Conservation (phyloP, 768 basidiomycete species). For the Podaxis sp. region DNA sequence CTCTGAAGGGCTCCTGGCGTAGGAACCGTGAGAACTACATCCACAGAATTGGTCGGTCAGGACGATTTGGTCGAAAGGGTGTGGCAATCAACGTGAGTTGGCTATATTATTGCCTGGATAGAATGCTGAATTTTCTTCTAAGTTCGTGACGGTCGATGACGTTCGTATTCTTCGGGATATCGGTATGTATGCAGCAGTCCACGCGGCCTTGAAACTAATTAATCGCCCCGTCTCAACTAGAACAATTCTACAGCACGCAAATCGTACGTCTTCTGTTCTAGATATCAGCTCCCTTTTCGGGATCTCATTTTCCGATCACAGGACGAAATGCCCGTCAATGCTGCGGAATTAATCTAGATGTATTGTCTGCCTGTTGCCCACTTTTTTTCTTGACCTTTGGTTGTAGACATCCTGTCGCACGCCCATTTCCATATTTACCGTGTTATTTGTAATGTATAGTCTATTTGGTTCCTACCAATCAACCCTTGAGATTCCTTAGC, state of each 20-base stretch:
- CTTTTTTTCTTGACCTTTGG: slow-evolving; percentile 1
- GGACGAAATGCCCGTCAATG: slow-evolving; percentile 99
- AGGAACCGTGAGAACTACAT: slow-evolving; percentile 99
- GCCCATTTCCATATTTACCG: slow-evolving; percentile 1
- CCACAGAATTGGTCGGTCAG: slow-evolving; percentile 98
- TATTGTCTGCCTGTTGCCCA: background rate
- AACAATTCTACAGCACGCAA: slow-evolving; percentile 96
- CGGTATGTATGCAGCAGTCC: slow-evolving; percentile 44
- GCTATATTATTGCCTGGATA: background rate
- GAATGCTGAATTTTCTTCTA: slow-evolving; percentile 26
- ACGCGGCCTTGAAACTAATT: slow-evolving; percentile 8
- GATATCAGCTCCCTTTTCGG: slow-evolving; percentile 6
- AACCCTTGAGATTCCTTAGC: background rate
- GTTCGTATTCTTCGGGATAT: slow-evolving; percentile 97
- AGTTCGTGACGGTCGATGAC: slow-evolving; percentile 92
- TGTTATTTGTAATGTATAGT: slow-evolving; percentile 13
- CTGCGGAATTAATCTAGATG: slow-evolving; percentile 87
- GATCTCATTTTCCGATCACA: slow-evolving; percentile 29
- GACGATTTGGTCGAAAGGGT: slow-evolving; percentile 98
- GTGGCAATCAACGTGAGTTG: slow-evolving; percentile 93
- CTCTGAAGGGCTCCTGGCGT: background rate
- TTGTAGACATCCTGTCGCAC: background rate
- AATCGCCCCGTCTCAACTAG: slow-evolving; percentile 30
- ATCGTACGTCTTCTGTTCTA: slow-evolving; percentile 53
- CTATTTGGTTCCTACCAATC: background rate